These are phyloP conservation scores for Colletotrichum spinosum DNA, from an alignment of 2,329 filamentous ascomycete genomes.

Conservation along the genomic window DNA sequence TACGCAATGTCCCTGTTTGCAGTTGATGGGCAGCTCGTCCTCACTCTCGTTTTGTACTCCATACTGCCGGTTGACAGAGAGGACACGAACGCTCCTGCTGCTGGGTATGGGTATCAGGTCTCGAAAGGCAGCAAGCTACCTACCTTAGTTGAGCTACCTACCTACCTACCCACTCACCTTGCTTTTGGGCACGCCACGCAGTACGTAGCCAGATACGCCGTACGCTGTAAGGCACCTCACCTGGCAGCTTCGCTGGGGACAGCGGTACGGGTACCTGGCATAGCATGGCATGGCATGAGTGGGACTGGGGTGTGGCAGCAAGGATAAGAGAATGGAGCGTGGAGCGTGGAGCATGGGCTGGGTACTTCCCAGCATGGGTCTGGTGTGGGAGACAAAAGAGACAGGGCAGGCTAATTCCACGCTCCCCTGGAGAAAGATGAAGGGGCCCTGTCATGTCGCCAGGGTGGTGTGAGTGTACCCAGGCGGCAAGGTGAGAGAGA, in stretches of 20 bases:
- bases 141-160: too few species aligned
- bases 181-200: not conserved
- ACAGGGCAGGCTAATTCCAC: conserved; percentile 29
- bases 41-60: too few species aligned
- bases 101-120: too few species aligned
- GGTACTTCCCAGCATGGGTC: conserved; percentile 21
- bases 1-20: too few species aligned
- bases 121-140: too few species aligned
- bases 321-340: conserved; percentile 23
- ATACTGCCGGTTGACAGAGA: too few species aligned
- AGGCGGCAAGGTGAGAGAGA: too few species aligned
- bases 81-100: too few species aligned
- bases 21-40: too few species aligned
- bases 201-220: conserved; percentile 7
- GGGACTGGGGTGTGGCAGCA: conserved; percentile 15
- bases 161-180: too few species aligned
- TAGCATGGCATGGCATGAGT: conserved; percentile 28
- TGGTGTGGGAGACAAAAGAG: conserved; percentile 3
- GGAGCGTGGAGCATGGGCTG: conserved; percentile 16
- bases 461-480: not conserved
- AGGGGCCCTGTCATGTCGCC: conserved; percentile 30
- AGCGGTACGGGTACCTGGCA: conserved; percentile 35
- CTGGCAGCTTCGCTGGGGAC: conserved; percentile 14
- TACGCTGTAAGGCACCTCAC: not conserved
- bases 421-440: conserved; percentile 27